Evolutionary conservation across 1,139 yeast species (phyloP), one percentile per base, ranked within the genome.

Genomic region (Protomyces arabidopsidicola): DNA sequence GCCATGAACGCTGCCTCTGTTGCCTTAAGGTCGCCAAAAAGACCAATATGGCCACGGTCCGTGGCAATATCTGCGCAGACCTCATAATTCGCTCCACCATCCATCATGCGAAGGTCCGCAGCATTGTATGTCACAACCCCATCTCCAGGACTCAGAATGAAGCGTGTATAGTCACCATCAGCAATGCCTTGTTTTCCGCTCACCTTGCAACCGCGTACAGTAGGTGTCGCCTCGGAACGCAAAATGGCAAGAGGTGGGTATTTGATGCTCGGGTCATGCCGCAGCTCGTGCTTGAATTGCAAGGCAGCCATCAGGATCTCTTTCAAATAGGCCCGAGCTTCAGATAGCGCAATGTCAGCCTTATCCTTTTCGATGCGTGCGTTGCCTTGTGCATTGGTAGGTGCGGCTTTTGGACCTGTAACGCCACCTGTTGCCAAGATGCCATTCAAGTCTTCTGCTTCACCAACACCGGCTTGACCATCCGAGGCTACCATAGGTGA

Each of bases 91-190:
- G 20, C 42, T 24, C 36, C 42, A 35, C 48, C 48, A 16, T 53
- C 57, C n/a, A 52, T 20, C 10, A 38, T 42, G 16, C 48, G 87
- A 0, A 97, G 97, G 84, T 90, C 82, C 51, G 88, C 75, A 86
- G 91, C 86, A 68, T 83, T 83, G 70, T 86, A 89, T 74, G 88
- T 90, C 0, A 90, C 88, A 16, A 90, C 97, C 39, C 97, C 97
- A 72, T 90, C 97, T 6, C 97, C 97, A 9, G 90, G 90, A 0
- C 96, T 96, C 72, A 88, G 90, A 69, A 81, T 83, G 69, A 89
- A 86, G 69, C 88, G 86, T 68, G 82, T 84, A 74, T 88, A 90
- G 68, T 84, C 82, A 5, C 96, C 96, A 45, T 81, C 80, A 67
- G 77, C 79, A 65, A 90, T 85, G 59, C 84, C 93, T 34, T 84